Conservation (phyloP, 768 basidiomycete species). For the Naganishia kalamii region DNA sequence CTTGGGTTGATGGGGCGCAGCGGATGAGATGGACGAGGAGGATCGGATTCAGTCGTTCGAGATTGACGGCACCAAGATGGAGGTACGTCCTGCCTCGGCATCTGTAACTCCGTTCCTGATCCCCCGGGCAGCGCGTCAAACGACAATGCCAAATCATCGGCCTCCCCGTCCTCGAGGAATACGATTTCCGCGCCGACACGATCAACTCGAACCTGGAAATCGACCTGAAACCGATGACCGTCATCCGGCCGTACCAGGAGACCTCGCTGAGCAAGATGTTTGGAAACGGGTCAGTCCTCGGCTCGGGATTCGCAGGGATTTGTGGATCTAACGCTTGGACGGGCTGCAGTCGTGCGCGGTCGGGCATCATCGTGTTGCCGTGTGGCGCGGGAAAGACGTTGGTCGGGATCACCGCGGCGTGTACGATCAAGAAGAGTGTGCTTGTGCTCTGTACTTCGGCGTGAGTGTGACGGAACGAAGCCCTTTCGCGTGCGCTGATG, state of each 20-base stretch:
- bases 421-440: constrained; percentile 98
- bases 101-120: background rate
- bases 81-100: constrained; percentile 53
- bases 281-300: constrained; percentile 73
- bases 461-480: constrained; percentile 53
- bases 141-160: constrained; percentile 93
- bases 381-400: constrained; percentile 98
- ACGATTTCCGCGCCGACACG: constrained; percentile 96
- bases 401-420: constrained; percentile 98
- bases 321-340: too few relatives aligned
- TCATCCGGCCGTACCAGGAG: constrained; percentile 96
- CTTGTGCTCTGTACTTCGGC: constrained; percentile 95
- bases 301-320: background rate
- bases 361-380: constrained; percentile 95
- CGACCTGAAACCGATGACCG: constrained; percentile 93
- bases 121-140: constrained; percentile 69
- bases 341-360: constrained; percentile 91
- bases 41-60: constrained; percentile 96
- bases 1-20: constrained; percentile 48
- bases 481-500: background rate
- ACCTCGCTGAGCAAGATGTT: constrained; percentile 99
- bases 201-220: constrained; percentile 95
- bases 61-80: constrained; percentile 87
- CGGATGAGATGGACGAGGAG: constrained; percentile 88
- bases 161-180: constrained; percentile 97